phyloP scores from a whole-genome alignment of 2,329 filamentous ascomycete species.

The Knufia petricola region DNA sequence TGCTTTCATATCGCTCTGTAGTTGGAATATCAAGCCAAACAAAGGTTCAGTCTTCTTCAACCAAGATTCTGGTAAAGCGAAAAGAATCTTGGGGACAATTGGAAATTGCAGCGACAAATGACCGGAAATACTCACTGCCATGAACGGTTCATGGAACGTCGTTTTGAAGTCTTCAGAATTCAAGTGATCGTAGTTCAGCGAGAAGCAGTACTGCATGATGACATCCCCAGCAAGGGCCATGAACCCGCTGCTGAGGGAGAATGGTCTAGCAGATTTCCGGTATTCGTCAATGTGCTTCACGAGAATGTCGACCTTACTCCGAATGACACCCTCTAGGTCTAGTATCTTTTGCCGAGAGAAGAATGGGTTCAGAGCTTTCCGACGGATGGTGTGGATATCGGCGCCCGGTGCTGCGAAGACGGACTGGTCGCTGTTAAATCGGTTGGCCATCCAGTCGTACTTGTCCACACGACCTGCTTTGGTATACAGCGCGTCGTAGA shows the following conservation, averaged over 20 bases:
- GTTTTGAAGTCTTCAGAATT: slow-evolving; percentile 13
- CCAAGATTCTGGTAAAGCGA: slow-evolving; percentile 10
- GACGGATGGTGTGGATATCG: slow-evolving; percentile 25
- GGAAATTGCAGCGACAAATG: slow-evolving; percentile 21
- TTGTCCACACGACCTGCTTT: slow-evolving; percentile 26
- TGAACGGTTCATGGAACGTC: slow-evolving; percentile 23
- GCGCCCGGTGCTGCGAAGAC: slow-evolving; percentile 27
- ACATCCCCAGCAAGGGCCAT: slow-evolving; percentile 23
- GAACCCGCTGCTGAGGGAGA: slow-evolving; percentile 16
- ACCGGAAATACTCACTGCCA: slow-evolving; percentile 18
- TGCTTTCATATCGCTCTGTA: slow-evolving; percentile 8
- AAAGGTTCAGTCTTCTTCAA: slow-evolving; percentile 15
- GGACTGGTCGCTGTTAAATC: slow-evolving; percentile 24
- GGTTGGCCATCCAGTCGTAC: slow-evolving; percentile 24
- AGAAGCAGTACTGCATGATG: slow-evolving; percentile 25
- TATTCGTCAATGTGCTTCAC: slow-evolving; percentile 19
- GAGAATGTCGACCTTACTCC: slow-evolving; percentile 22
- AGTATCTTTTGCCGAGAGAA: slow-evolving; percentile 27
- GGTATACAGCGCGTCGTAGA: slow-evolving; percentile 26
- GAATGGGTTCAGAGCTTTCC: slow-evolving; percentile 28
- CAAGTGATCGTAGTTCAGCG: slow-evolving; percentile 22
- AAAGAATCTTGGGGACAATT: slow-evolving; percentile 16
- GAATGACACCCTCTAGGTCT: slow-evolving; percentile 22
- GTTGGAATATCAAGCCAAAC: slow-evolving; percentile 14
- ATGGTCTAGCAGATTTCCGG: slow-evolving; percentile 11